Evolutionary conservation across 257 asterid genomes (phyloP).

Genomic region (Gynochthodes officinalis): DNA sequence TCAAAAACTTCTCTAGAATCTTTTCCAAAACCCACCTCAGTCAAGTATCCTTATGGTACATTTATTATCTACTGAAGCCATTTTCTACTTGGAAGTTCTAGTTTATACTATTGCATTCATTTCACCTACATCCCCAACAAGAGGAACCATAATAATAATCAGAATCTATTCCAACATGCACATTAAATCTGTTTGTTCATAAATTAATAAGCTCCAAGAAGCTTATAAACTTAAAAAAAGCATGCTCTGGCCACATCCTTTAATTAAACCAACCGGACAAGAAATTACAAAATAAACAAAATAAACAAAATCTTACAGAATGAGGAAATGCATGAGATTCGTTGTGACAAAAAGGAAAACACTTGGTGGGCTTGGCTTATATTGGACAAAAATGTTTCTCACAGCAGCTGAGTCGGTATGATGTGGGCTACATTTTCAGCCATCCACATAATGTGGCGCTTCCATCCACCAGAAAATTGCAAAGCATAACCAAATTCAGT

Average conservation of each 20-base stretch:
- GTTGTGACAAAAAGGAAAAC: constrained; percentile 5
- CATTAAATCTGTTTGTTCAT: background rate
- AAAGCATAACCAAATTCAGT: background rate
- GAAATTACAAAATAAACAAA: too few relatives aligned
- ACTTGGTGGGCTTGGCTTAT: background rate
- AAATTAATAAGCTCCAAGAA: background rate
- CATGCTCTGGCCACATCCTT: background rate
- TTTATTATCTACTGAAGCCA: background rate
- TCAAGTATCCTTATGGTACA: background rate
- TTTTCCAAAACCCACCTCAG: background rate
- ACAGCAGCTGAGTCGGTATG: background rate
- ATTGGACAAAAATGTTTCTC: background rate
- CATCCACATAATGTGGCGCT: background rate
- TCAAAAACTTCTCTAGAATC: too few relatives aligned
- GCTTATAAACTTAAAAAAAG: background rate
- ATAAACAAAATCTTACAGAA: background rate
- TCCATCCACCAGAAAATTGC: background rate
- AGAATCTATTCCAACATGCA: background rate
- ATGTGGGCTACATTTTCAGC: too few relatives aligned
- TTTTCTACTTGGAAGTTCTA: background rate
- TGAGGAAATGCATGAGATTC: background rate
- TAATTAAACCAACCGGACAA: too few relatives aligned
- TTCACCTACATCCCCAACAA: background rate
- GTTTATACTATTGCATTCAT: background rate
- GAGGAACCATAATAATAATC: background rate